Evolutionary conservation across 116 monocot species (phyloP).

Genomic region (Iris pallida): DNA sequence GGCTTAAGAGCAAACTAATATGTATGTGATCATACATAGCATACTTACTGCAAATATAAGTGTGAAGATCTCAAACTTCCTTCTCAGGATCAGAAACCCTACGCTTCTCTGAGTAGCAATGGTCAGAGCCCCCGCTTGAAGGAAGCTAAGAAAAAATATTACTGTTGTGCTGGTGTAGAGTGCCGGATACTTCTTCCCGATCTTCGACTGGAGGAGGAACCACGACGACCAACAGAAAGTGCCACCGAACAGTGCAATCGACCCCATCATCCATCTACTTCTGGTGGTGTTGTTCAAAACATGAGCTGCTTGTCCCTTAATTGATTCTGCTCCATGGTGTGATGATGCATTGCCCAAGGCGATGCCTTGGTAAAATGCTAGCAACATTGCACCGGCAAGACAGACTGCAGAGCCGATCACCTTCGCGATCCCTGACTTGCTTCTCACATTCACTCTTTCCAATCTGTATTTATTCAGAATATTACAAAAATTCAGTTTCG

Average conservation of each 20-base stretch:
- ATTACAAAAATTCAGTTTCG: neutral
- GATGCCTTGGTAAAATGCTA: constrained; percentile 46
- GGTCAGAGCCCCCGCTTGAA: constrained; percentile 43
- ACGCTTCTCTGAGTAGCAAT: constrained; percentile 29
- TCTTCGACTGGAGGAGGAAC: constrained; percentile 61
- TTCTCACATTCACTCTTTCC: constrained; percentile 27
- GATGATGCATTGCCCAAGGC: constrained; percentile 15
- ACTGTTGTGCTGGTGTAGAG: constrained; percentile 60
- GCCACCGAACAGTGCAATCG: constrained; percentile 37
- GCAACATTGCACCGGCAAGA: constrained; percentile 35
- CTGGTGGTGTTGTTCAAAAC: neutral
- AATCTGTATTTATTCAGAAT: constrained; percentile 1
- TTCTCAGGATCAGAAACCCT: constrained; percentile 29
- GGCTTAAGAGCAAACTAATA: too few species aligned
- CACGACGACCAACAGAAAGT: constrained; percentile 52
- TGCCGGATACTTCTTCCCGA: constrained; percentile 57
- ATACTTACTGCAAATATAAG: constrained; percentile 22
- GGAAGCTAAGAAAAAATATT: constrained; percentile 61
- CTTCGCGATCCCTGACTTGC: constrained; percentile 38
- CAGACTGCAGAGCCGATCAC: constrained; percentile 26
- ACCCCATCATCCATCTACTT: constrained; percentile 47
- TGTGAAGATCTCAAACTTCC: constrained; percentile 31
- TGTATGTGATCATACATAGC: neutral
- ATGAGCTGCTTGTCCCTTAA: neutral
- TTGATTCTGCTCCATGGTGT: neutral